Conservation (phyloP, 345 rosid species). For the Salix udensis region DNA sequence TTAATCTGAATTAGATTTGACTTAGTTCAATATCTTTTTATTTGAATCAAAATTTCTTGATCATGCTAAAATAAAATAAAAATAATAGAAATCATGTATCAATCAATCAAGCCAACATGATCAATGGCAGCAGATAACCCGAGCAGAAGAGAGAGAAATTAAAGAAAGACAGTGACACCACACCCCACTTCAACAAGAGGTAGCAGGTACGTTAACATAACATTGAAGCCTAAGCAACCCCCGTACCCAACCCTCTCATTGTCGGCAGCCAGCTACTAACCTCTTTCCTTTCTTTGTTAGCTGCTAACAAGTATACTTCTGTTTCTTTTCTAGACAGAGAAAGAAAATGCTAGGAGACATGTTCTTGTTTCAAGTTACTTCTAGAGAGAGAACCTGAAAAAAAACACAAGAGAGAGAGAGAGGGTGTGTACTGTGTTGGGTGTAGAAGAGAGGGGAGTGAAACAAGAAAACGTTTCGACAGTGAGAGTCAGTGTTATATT, state of each 20-base stretch:
- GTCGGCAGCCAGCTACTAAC: slow-evolving; percentile 26
- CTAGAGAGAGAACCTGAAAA: neutral
- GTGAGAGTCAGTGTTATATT: neutral
- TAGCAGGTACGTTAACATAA: slow-evolving; percentile 15
- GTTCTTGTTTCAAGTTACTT: neutral
- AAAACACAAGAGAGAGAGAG: neutral
- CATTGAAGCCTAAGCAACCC: slow-evolving; percentile 35
- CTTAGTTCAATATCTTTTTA: too few species aligned
- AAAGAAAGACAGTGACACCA: slow-evolving; percentile 23
- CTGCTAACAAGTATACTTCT: neutral
- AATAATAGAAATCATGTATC: neutral
- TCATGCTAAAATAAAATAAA: neutral
- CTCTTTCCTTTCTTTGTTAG: neutral
- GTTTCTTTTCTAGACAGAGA: neutral
- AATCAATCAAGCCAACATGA: neutral
- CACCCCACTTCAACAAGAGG: slow-evolving; percentile 19
- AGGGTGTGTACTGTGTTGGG: too few species aligned
- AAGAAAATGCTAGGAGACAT: neutral
- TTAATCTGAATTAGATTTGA: too few species aligned
- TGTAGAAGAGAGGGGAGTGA: neutral
- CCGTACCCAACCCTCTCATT: neutral
- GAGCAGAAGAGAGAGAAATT: neutral
- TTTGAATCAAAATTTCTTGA: too few species aligned
- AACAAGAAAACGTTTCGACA: neutral
- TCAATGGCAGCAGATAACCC: too few species aligned